Evolutionary conservation across 257 asterid species (phyloP), one percentile per base, ranked within the genome.

Genomic region (Dorcoceras hygrometricum): DNA sequence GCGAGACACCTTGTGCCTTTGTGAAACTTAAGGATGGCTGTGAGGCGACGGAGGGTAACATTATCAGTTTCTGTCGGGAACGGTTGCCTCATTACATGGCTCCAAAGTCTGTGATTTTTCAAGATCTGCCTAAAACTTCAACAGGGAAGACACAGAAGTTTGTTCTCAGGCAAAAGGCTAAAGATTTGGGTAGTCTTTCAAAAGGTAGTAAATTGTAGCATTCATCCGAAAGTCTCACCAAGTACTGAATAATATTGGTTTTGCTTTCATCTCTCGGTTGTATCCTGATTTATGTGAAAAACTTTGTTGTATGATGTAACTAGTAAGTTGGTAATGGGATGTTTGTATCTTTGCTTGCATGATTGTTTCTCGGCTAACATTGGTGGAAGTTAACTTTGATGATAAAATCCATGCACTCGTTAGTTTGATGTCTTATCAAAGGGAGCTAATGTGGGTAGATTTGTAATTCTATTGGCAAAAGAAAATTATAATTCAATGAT

Each of bases 21-120:
- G 75, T 71, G 16, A 71, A 71, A 29, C 75, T 71, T n/a, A 71
- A 71, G 63, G 75, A 71, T 53, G 75, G 75, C 20, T 63, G 50
- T 43, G 8, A 62, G 36, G 75, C 64, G 22, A 54, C 31, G 26
- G 75, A n/a, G 8, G 50, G 6, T 8, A 70, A 71, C 11, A 71
- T 71, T 71, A 71, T 71, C 43, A 63, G 55, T 19, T 63, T 62
- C 18, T 63, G 75, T 54, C 57, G 75, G 12, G 63, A 25, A 3
- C 51, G 51, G 28, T 55, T 71, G 22, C 75, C 75, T 0, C 70
- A 19, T 63, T 71, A 71, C 59, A 66, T 65, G 68, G 67, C 72
- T 23, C 77, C 77, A 9, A 51, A 20, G 36, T 59, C 68, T 0
- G 62, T 72, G 1, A 22, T 72, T 31, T 72, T 72, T 9, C 57